A percentile compares a stretch with the other conserved stretches of the same genome.
Evolutionary conservation across 805 yeast genomes (phyloP).

Genomic region (Wickerhamiella australiensis): DNA sequence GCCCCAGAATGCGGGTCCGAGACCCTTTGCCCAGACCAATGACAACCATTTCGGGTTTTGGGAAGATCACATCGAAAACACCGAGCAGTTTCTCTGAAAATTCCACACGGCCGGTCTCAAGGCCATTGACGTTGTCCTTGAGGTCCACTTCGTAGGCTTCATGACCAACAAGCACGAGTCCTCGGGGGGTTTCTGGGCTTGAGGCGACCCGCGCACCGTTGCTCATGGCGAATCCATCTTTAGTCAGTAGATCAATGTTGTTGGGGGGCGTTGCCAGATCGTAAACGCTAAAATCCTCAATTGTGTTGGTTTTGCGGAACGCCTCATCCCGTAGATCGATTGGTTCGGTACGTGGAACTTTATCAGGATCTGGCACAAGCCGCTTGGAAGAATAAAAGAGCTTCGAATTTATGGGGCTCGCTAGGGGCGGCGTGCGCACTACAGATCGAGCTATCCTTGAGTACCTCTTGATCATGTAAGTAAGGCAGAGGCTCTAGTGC

Average conservation of each 20-base stretch:
- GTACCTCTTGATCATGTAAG: too few relatives aligned
- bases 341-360: slow-evolving; percentile 18
- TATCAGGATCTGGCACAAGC: slow-evolving; percentile 22
- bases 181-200: slow-evolving; percentile 26
- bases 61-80: slow-evolving; percentile 46
- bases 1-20: slow-evolving; percentile 52
- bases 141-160: slow-evolving; percentile 54
- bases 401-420: too few relatives aligned
- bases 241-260: slow-evolving; percentile 39
- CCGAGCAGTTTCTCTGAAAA: slow-evolving; percentile 35
- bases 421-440: too few relatives aligned
- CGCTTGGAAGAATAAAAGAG: slow-evolving; percentile 10
- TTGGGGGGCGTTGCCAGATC: slow-evolving; percentile 37
- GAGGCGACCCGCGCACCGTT: slow-evolving; percentile 31
- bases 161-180: slow-evolving; percentile 28
- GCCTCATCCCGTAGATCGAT: slow-evolving; percentile 21
- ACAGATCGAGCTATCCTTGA: too few relatives aligned
- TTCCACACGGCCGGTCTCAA: slow-evolving; percentile 44
- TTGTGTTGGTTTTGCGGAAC: slow-evolving; percentile 21
- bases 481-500: too few relatives aligned
- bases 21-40: slow-evolving; percentile 55
- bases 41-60: slow-evolving; percentile 65
- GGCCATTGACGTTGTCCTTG: slow-evolving; percentile 30
- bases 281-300: slow-evolving; percentile 35
- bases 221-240: slow-evolving; percentile 50